Percentiles rank a stretch among this genome's conserved stretches.
Evolutionary conservation across 2,329 filamentous ascomycete genomes (phyloP).

Genomic region (Lojkania enalia): DNA sequence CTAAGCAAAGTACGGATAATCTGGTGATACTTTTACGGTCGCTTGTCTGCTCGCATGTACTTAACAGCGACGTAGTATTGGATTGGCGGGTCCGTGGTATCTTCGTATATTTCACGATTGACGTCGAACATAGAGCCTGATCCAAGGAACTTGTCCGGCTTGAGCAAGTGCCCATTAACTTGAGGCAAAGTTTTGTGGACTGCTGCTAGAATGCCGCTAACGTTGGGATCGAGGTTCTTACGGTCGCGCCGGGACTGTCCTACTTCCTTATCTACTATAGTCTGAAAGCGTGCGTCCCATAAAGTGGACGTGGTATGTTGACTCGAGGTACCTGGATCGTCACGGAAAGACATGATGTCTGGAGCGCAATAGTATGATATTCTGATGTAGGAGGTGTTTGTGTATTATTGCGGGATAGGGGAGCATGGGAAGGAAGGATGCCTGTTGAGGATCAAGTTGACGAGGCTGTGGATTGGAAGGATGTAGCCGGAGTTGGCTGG

Average conservation of each 20-base stretch:
- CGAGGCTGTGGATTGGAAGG: too few species aligned
- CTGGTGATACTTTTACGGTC: neutral
- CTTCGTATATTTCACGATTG: neutral
- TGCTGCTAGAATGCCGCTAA: neutral
- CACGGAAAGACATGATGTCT: too few species aligned
- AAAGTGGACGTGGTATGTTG: too few species aligned
- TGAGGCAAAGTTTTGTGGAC: neutral
- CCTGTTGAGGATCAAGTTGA: too few species aligned
- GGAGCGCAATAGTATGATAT: too few species aligned
- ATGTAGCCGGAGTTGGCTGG: too few species aligned
- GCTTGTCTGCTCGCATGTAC: neutral
- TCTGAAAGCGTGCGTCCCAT: neutral
- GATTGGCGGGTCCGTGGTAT: neutral
- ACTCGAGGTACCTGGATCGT: too few species aligned
- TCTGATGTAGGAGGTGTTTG: too few species aligned
- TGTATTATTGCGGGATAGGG: too few species aligned
- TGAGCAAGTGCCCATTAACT: neutral
- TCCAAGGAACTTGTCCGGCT: neutral
- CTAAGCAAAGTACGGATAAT: neutral
- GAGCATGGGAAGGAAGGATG: too few species aligned
- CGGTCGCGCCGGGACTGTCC: neutral
- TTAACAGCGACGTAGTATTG: neutral
- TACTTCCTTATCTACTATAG: too few species aligned
- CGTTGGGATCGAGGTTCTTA: neutral
- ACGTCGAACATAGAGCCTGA: neutral